These are phyloP conservation scores for Hypsizygus marmoreus DNA, from an alignment of 768 basidiomycete species.

Conservation along the genomic window DNA sequence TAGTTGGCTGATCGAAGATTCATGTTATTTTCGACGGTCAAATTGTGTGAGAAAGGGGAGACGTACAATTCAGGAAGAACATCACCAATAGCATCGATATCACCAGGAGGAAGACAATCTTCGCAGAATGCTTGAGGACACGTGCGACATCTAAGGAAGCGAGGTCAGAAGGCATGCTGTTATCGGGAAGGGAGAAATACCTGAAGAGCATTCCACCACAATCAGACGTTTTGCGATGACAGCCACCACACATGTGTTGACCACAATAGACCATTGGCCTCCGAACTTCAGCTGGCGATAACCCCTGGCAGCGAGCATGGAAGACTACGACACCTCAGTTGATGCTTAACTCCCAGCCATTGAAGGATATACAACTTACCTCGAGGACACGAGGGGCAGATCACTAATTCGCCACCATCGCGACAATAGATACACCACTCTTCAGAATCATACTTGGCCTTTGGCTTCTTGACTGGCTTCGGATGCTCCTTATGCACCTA, in stretches of 20 bases:
- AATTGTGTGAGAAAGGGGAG: not conserved
- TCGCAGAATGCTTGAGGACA: conserved; percentile 64
- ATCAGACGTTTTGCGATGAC: conserved; percentile 43
- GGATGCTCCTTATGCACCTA: conserved; percentile 14
- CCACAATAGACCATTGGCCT: conserved; percentile 35
- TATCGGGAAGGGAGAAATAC: conserved; percentile 26
- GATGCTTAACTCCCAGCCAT: not conserved
- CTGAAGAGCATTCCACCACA: conserved; percentile 62
- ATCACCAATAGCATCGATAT: conserved; percentile 55
- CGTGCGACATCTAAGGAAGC: conserved; percentile 51
- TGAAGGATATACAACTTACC: conserved; percentile 32
- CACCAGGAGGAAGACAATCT: conserved; percentile 55
- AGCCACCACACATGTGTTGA: conserved; percentile 53
- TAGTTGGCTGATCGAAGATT: conserved; percentile 31
- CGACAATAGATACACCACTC: conserved; percentile 62
- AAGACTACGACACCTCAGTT: conserved; percentile 41
- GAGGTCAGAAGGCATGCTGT: not conserved
- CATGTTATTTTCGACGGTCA: conserved; percentile 1
- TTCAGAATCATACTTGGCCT: conserved; percentile 47
- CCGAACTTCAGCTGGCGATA: conserved; percentile 31
- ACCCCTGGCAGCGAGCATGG: conserved; percentile 50
- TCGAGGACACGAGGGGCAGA: conserved; percentile 55
- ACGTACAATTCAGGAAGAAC: conserved; percentile 59
- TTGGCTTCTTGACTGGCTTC: conserved; percentile 29
- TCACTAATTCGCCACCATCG: conserved; percentile 56